These are phyloP conservation scores for Cryptococcus maquisensis DNA, from an alignment of 1,284 basidiomycete genomes.

Conservation along the genomic window DNA sequence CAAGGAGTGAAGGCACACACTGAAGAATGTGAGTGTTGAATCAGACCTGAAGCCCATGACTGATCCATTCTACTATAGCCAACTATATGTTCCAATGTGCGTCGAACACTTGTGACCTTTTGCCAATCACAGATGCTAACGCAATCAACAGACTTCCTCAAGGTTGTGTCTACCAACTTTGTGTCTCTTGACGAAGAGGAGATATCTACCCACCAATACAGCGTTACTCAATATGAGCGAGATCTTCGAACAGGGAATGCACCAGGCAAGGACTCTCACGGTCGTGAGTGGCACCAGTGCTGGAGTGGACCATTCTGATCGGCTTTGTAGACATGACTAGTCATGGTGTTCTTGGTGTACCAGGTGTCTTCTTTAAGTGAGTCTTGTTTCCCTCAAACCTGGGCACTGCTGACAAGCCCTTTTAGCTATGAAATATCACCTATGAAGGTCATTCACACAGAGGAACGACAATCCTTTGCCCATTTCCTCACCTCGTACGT, in stretches of 20 bases:
- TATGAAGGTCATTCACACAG: conserved; percentile 84
- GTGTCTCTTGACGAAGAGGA: conserved; percentile 68
- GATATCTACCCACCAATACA: conserved; percentile 66
- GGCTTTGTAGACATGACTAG: conserved; percentile 55
- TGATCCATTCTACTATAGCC: conserved; percentile 48
- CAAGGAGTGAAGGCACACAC: conserved; percentile 63
- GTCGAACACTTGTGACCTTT: background rate
- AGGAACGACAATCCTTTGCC: conserved; percentile 86
- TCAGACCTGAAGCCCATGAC: background rate
- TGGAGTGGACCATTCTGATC: background rate
- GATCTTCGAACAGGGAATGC: conserved; percentile 61
- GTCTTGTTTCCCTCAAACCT: conserved; percentile 4
- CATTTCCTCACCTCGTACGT: conserved; percentile 94
- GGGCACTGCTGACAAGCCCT: conserved; percentile 2
- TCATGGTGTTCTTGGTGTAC: conserved; percentile 74
- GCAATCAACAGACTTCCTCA: conserved; percentile 69
- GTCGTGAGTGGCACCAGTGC: conserved; percentile 45
- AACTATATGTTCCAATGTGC: conserved; percentile 79
- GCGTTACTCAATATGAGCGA: conserved; percentile 91
- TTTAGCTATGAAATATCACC: conserved; percentile 87
- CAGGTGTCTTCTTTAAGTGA: conserved; percentile 82
- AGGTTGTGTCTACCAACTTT: conserved; percentile 92
- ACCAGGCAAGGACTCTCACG: conserved; percentile 59
- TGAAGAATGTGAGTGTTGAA: conserved; percentile 53
- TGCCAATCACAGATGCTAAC: background rate